phyloP scores from a whole-genome alignment of 768 basidiomycete genomes.

The Leccinum truebloodii region DNA sequence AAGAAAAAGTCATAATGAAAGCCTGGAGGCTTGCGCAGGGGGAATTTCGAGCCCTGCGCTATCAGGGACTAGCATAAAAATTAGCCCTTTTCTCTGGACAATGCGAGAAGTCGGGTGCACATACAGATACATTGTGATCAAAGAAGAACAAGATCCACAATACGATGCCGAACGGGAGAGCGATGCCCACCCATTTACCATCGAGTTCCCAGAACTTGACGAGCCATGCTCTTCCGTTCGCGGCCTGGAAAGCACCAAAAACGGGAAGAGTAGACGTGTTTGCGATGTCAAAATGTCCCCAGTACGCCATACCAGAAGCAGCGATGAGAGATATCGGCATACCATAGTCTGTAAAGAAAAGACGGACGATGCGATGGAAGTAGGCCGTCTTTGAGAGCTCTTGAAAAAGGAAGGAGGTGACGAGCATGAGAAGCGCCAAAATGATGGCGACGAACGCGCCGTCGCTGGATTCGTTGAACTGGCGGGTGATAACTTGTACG shows the following conservation, averaged over 20 bases:
- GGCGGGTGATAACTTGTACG: constrained; percentile 77
- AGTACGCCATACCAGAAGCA: constrained; percentile 77
- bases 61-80: constrained; percentile 67
- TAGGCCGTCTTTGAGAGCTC: constrained; percentile 59
- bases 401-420: constrained; percentile 73
- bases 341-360: constrained; percentile 84
- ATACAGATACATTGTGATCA: constrained; percentile 89
- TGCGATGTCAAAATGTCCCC: constrained; percentile 71
- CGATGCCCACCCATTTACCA: constrained; percentile 86
- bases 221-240: constrained; percentile 75
- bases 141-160: constrained; percentile 95
- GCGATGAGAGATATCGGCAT: constrained; percentile 88
- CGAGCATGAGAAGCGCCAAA: constrained; percentile 76
- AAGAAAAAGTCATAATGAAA: constrained; percentile 91
- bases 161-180: constrained; percentile 85
- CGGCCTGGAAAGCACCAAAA: constrained; percentile 67
- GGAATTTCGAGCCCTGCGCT: constrained; percentile 87
- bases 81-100: not conserved
- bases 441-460: constrained; percentile 66
- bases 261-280: constrained; percentile 69
- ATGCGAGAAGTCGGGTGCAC: not conserved
- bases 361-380: constrained; percentile 72
- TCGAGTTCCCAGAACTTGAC: constrained; percentile 88
- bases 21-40: constrained; percentile 86
- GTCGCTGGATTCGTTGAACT: constrained; percentile 48